These are phyloP conservation scores for Candida sp. DNA, from an alignment of 1,139 yeast genomes.

Conservation along the genomic window DNA sequence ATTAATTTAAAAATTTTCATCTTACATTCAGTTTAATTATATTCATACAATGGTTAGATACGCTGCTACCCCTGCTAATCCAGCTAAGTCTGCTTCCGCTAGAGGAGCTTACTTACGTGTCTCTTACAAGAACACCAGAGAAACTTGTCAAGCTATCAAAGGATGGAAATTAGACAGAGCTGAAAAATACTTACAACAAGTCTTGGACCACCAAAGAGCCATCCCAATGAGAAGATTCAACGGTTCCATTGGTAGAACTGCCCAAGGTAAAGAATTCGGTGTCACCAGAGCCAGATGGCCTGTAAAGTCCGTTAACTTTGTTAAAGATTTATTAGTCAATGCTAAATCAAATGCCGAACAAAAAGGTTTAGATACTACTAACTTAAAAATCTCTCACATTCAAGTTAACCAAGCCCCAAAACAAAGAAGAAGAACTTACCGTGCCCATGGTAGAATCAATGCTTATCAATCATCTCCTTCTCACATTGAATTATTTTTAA, in stretches of 20 bases:
- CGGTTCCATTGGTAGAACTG: slow-evolving; percentile 98
- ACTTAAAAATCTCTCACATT: slow-evolving; percentile 94
- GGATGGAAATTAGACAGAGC: slow-evolving; percentile 99
- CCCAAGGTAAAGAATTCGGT: slow-evolving; percentile 99
- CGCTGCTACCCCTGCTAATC: slow-evolving; percentile 99
- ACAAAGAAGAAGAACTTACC: slow-evolving; percentile 99
- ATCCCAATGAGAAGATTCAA: slow-evolving; percentile 99
- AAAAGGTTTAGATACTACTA: slow-evolving; percentile 96
- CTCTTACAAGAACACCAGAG: slow-evolving; percentile 99
- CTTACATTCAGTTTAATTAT: neutral
- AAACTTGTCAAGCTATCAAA: slow-evolving; percentile 96
- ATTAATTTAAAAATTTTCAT: neutral
- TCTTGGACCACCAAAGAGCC: slow-evolving; percentile 98
- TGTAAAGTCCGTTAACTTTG: slow-evolving; percentile 94
- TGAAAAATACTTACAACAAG: slow-evolving; percentile 94
- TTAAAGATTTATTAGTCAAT: slow-evolving; percentile 92
- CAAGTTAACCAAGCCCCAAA: slow-evolving; percentile 99
- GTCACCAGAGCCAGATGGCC: slow-evolving; percentile 99
- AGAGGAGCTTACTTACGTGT: slow-evolving; percentile 99
- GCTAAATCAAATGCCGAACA: slow-evolving; percentile 99
- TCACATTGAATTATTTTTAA: slow-evolving; percentile 96
- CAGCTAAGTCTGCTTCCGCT: slow-evolving; percentile 99
- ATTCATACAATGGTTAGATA: slow-evolving; percentile 58
- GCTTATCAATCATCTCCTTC: slow-evolving; percentile 99
- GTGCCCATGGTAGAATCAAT: slow-evolving; percentile 99